These are phyloP conservation scores for Fusarium euwallaceae DNA, from an alignment of 2,329 filamentous ascomycete species.

Conservation along the genomic window DNA sequence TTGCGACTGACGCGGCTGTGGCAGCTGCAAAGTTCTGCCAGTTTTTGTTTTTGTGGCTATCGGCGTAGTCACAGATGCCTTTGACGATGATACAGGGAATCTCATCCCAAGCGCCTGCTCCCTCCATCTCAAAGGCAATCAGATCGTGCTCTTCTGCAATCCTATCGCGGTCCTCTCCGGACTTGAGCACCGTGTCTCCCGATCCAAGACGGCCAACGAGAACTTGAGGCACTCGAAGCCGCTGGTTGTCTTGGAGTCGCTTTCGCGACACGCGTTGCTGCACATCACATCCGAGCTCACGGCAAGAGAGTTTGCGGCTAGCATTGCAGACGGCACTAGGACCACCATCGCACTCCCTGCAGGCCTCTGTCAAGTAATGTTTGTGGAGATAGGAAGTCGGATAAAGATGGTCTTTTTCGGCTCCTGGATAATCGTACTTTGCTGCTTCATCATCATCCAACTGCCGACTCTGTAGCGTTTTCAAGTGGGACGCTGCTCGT, in stretches of 20 bases:
- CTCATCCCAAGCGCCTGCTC: slow-evolving; percentile 48
- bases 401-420: slow-evolving; percentile 45
- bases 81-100: slow-evolving; percentile 56
- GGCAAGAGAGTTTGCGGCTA: not conserved
- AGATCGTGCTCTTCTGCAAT: slow-evolving; percentile 41
- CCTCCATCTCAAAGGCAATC: slow-evolving; percentile 51
- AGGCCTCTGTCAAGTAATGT: not conserved
- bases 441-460: not conserved
- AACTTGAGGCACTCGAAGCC: slow-evolving; percentile 25
- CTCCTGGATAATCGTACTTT: slow-evolving; percentile 43
- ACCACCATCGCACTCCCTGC: not conserved
- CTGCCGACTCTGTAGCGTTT: not conserved
- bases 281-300: slow-evolving; percentile 6
- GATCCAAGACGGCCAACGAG: slow-evolving; percentile 56
- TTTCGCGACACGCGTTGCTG: not conserved
- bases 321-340: not conserved
- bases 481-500: not conserved
- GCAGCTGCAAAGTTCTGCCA: slow-evolving; percentile 58
- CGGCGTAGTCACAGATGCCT: slow-evolving; percentile 53
- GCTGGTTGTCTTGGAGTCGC: not conserved
- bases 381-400: not conserved
- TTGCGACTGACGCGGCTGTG: slow-evolving; percentile 59
- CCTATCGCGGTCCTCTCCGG: slow-evolving; percentile 50
- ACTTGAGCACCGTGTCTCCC: slow-evolving; percentile 54
- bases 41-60: slow-evolving; percentile 39